phyloP scores from a whole-genome alignment of 2,329 filamentous ascomycete genomes.

The Colletotrichum tabaci region DNA sequence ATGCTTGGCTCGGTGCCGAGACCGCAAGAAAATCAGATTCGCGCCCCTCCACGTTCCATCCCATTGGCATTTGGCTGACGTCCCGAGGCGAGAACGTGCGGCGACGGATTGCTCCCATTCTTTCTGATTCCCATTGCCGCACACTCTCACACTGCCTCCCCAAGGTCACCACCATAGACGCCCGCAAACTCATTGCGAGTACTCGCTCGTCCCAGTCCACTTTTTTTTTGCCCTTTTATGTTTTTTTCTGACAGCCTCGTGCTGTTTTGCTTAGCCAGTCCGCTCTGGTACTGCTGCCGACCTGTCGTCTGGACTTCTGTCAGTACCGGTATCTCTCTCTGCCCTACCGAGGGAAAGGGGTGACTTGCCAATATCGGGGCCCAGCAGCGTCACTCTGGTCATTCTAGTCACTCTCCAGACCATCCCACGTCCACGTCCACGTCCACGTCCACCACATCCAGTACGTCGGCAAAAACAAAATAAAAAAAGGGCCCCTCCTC shows the following conservation, averaged over 20 bases:
- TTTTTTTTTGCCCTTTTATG: background rate
- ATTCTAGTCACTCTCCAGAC: background rate
- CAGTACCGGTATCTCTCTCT: background rate
- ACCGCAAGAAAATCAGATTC: constrained; percentile 36
- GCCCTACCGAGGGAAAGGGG: background rate
- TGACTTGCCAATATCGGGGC: constrained; percentile 7
- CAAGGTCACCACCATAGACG: background rate
- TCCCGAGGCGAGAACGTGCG: background rate
- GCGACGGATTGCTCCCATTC: background rate
- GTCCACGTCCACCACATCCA: constrained; percentile 2
- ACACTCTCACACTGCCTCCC: background rate
- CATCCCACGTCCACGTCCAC: background rate
- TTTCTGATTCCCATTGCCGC: background rate
- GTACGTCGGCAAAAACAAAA: constrained; percentile 2
- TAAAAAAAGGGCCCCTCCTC: constrained; percentile 14
- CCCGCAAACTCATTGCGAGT: background rate
- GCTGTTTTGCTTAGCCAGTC: background rate
- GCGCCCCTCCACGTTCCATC: constrained; percentile 8
- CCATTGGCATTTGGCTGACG: constrained; percentile 17
- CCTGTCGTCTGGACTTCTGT: constrained; percentile 11
- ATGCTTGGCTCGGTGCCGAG: constrained; percentile 33
- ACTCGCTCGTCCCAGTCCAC: constrained; percentile 2
- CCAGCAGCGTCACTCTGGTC: constrained; percentile 8
- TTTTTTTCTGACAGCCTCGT: background rate
- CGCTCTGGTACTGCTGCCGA: background rate